Conservation (phyloP, 2,329 filamentous ascomycete species). For the Dactylonectria estremocensis region DNA sequence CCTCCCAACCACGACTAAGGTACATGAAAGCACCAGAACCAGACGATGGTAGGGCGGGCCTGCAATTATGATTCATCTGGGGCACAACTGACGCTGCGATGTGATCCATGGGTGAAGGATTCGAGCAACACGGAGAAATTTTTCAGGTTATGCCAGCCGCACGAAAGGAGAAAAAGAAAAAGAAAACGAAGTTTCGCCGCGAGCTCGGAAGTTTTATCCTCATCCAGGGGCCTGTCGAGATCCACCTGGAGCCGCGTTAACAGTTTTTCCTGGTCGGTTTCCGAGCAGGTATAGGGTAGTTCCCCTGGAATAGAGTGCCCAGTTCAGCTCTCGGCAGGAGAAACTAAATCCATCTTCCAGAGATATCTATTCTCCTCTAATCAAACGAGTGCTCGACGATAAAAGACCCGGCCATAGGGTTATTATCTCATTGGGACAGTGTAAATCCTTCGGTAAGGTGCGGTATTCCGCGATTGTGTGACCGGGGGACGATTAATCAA, state of each 20-base stretch:
- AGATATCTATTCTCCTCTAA: background rate
- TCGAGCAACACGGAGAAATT: conserved; percentile 86
- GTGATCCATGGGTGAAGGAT: conserved; percentile 69
- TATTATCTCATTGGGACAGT: background rate
- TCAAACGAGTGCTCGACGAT: background rate
- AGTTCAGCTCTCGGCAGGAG: too few species aligned
- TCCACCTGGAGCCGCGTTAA: conserved; percentile 20
- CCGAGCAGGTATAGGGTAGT: conserved; percentile 26
- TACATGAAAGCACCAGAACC: conserved; percentile 51
- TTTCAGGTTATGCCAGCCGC: conserved; percentile 82
- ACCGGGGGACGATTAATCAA: conserved; percentile 2
- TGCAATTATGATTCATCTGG: conserved; percentile 87
- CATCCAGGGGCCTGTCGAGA: background rate
- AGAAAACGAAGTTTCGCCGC: conserved; percentile 51
- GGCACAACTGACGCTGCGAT: conserved; percentile 83
- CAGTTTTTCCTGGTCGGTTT: conserved; percentile 21
- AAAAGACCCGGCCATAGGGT: background rate
- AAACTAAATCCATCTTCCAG: background rate
- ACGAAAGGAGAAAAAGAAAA: conserved; percentile 77
- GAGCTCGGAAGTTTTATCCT: conserved; percentile 51
- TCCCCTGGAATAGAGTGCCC: background rate
- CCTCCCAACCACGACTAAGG: conserved; percentile 55
- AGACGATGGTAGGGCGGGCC: conserved; percentile 69
- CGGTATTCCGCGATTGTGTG: background rate
- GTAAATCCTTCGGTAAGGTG: background rate